A percentile compares a stretch with the other conserved stretches of the same genome.
phyloP scores from a whole-genome alignment of 768 basidiomycete genomes.

The Chalciporus piperatus region DNA sequence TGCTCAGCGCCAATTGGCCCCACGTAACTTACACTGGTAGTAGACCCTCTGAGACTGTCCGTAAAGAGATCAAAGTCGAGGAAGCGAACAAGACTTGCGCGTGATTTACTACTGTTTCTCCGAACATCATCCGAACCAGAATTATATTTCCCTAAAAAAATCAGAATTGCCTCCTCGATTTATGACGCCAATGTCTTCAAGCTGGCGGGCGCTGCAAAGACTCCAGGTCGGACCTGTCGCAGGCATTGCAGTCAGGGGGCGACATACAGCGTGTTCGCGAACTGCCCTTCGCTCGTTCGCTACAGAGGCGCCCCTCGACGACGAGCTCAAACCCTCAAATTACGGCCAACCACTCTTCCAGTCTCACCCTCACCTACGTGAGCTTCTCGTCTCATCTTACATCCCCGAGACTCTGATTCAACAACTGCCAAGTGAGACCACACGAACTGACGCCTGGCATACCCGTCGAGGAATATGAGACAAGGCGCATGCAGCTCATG shows the following conservation, averaged over 20 bases:
- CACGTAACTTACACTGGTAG: too few relatives aligned
- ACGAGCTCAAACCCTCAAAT: conserved; percentile 59
- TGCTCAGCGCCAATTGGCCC: conserved; percentile 1
- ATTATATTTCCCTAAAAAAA: conserved; percentile 1
- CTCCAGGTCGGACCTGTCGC: too few relatives aligned
- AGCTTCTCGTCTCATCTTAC: conserved; percentile 22
- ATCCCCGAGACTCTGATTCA: not conserved
- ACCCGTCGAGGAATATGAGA: conserved; percentile 71
- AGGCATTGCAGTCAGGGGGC: not conserved
- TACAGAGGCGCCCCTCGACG: conserved; percentile 27
- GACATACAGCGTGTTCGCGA: not conserved
- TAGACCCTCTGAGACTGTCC: not conserved
- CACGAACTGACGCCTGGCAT: conserved; percentile 86
- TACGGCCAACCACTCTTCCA: conserved; percentile 77
- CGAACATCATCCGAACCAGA: not conserved
- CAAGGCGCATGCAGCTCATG: conserved; percentile 67
- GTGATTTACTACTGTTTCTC: conserved; percentile 15
- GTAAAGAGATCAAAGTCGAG: not conserved
- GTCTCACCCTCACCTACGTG: conserved; percentile 83
- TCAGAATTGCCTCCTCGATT: not conserved
- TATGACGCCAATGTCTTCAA: conserved; percentile 18
- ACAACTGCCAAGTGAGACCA: conserved; percentile 41
- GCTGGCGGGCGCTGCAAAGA: conserved; percentile 17
- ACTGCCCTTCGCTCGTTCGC: conserved; percentile 28
- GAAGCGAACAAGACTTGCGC: conserved; percentile 6